phyloP scores from a whole-genome alignment of 345 rosid genomes.

The Microcos paniculata region DNA sequence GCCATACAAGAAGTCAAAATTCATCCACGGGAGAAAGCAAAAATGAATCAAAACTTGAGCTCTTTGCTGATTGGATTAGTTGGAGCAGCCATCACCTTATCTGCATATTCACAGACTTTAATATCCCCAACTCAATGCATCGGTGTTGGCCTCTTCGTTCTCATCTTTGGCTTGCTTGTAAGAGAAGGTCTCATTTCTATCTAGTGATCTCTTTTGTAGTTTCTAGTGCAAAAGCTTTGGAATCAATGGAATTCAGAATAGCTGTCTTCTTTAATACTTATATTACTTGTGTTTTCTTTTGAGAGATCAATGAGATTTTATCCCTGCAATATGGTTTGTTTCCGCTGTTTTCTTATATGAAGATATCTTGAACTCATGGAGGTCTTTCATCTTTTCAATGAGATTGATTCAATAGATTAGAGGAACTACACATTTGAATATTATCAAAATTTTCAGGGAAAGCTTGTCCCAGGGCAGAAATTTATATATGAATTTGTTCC shows the following conservation, averaged over 20 bases:
- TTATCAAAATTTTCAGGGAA: no score
- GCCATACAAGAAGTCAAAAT: background rate
- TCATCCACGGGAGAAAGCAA: background rate
- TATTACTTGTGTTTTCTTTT: background rate
- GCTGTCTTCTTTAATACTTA: background rate
- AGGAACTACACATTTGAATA: no score
- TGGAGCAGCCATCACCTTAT: conserved; percentile 71
- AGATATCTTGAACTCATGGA: background rate
- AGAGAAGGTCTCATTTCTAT: conserved; percentile 72
- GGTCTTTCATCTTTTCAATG: background rate
- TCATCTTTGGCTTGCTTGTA: conserved; percentile 70
- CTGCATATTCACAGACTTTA: conserved; percentile 67
- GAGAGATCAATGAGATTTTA: background rate
- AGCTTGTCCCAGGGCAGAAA: no score
- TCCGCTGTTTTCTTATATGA: background rate
- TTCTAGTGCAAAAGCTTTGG: background rate
- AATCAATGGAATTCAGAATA: background rate
- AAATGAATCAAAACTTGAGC: conserved; percentile 50
- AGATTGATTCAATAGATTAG: no score
- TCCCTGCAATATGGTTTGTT: background rate
- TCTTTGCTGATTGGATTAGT: conserved; percentile 62
- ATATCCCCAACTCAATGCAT: conserved; percentile 58
- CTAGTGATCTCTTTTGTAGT: conserved; percentile 11
- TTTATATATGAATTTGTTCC: no score
- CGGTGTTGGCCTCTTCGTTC: conserved; percentile 58